These are phyloP conservation scores for Entomortierella lignicola DNA, from an alignment of 192 early-diverging fungal genomes.

Conservation along the genomic window DNA sequence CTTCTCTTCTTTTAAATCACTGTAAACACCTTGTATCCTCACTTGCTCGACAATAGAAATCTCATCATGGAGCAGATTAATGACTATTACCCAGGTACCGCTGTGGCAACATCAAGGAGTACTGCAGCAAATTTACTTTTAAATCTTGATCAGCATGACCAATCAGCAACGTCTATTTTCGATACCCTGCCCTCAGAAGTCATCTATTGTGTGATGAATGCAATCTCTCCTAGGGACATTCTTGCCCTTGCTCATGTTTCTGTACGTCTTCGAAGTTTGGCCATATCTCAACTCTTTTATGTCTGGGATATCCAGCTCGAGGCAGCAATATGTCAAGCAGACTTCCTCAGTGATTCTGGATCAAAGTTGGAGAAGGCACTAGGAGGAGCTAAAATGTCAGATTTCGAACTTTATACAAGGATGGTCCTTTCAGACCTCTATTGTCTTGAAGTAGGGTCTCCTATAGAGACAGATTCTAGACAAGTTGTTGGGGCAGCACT, in stretches of 20 bases:
- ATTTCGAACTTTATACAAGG: constrained; percentile 28
- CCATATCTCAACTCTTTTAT: constrained; percentile 5
- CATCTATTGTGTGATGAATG: constrained; percentile 20
- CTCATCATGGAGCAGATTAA: background rate
- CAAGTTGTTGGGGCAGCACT: constrained; percentile 3
- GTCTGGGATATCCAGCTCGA: constrained; percentile 10
- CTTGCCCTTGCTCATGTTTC: constrained; percentile 14
- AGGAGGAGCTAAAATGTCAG: constrained; percentile 15
- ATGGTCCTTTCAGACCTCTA: constrained; percentile 26
- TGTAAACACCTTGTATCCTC: too few relatives aligned
- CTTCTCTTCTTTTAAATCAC: too few relatives aligned
- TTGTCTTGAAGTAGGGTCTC: background rate
- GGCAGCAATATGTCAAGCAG: too few relatives aligned
- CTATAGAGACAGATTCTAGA: background rate
- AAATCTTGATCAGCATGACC: too few relatives aligned
- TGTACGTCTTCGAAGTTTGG: constrained; percentile 7
- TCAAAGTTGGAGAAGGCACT: background rate
- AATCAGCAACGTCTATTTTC: background rate
- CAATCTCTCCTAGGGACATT: constrained; percentile 6
- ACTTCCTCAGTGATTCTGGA: too few relatives aligned
- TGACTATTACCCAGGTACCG: background rate
- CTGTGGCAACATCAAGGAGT: background rate
- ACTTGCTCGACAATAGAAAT: too few relatives aligned
- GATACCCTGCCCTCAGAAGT: constrained; percentile 29
- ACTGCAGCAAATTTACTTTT: too few relatives aligned